Evolutionary conservation across 208 protist genomes (phyloP), one percentile per base, ranked within the genome.

Genomic region (Trypanosoma scelopori): DNA sequence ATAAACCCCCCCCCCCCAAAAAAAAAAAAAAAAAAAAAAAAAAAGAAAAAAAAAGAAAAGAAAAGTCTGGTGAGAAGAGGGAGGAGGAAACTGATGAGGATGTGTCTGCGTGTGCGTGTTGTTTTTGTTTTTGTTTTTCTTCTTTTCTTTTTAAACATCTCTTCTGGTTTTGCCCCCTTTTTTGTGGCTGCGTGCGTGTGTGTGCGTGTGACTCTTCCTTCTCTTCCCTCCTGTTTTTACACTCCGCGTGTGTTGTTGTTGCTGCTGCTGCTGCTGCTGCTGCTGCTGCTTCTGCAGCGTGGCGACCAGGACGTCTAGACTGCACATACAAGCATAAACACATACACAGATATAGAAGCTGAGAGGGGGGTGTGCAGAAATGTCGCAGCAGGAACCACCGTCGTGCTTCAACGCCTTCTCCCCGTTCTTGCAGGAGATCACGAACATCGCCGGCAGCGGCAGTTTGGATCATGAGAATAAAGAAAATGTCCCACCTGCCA

Each of bases 371-470:
- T 32, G 43, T n/a, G n/a, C n/a, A n/a, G n/a, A 32, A n/a, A 55
- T 51, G 60, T 43, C 55, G 5, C 43, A 67, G 35, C 45, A 50
- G 32, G 28, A 65, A 18, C n/a, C 49, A 16, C 23, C 46, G 7
- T 25, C 52, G 35, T 48, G 46, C 23, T 63, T 74, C 23, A 55
- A 67, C 42, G 30, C 37, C 16, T 68, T 68, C 22, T 46, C 60
- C 15, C 43, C 68, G 4, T 68, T 74, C 25, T 27, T 74, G 42
- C 68, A 68, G 46, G 68, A 74, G 18, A 63, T 74, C 32, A 74
- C 60, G 1, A 74, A 74, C 28, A 58, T 48, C 7, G 50, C 16
- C 50, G 39, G 28, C 5, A 16, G 52, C 3, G 22, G 15, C 28
- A 5, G 1, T 37, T 3, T 37, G 9, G 32, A 37, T 9, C 32